Percentiles rank a stretch among this genome's conserved stretches.
These are phyloP conservation scores for Euphorbia schlechtendalii DNA, from an alignment of 441 rosid species.

Conservation along the genomic window DNA sequence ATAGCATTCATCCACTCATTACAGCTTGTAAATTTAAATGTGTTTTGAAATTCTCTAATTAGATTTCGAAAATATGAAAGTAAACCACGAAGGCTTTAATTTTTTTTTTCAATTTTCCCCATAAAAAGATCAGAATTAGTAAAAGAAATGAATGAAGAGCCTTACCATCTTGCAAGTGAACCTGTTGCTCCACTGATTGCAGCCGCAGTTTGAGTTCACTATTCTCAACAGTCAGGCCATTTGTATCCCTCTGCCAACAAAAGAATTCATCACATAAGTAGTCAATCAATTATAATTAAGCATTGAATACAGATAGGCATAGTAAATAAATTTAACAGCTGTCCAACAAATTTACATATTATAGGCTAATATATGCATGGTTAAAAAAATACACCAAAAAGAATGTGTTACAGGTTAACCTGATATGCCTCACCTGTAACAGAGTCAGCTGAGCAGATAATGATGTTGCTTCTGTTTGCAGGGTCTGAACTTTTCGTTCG, in stretches of 20 bases:
- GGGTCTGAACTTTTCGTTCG: slow-evolving; percentile 92
- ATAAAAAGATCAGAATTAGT: not conserved
- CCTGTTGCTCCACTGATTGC: slow-evolving; percentile 97
- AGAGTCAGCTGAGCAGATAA: slow-evolving; percentile 91
- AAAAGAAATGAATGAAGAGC: not conserved
- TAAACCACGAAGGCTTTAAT: not conserved
- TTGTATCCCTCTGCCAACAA: slow-evolving; percentile 81
- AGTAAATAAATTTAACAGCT: not conserved
- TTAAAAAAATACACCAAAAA: not conserved
- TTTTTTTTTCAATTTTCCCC: not conserved
- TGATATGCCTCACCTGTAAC: slow-evolving; percentile 57
- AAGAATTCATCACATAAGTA: slow-evolving; percentile 6
- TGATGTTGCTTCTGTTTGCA: slow-evolving; percentile 95
- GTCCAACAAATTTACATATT: too few relatives aligned
- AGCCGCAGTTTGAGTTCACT: slow-evolving; percentile 87
- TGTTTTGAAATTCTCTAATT: not conserved
- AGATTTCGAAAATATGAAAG: not conserved
- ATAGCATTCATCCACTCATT: not conserved
- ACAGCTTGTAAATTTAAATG: not conserved
- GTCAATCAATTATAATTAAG: not conserved
- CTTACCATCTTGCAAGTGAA: slow-evolving; percentile 96
- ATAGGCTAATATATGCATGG: too few relatives aligned
- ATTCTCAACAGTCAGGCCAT: slow-evolving; percentile 84
- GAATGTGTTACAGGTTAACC: too few relatives aligned
- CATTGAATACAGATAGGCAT: slow-evolving; percentile 2